Evolutionary conservation across 1,284 basidiomycete genomes (phyloP).

Genomic region (Cutaneotrichosporon spelunceum): DNA sequence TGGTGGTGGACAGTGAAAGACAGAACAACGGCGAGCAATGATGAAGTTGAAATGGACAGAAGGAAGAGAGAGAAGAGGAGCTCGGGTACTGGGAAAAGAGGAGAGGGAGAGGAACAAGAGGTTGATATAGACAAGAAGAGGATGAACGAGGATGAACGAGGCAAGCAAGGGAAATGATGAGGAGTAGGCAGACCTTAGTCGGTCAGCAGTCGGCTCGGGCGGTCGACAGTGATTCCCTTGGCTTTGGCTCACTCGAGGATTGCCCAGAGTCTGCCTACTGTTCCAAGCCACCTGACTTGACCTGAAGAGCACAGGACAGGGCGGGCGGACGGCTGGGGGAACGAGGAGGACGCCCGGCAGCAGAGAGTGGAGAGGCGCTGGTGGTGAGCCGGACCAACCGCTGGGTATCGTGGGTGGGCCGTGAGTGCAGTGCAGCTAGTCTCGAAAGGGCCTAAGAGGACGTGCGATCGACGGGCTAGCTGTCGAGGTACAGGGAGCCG

Average conservation of each 20-base stretch:
- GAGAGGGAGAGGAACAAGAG: constrained; percentile 2
- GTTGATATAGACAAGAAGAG: not conserved
- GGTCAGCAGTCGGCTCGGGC: not conserved
- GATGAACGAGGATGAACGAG: not conserved
- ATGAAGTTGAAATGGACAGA: not conserved
- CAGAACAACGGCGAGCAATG: not conserved
- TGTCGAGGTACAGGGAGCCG: constrained; percentile 15
- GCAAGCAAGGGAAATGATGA: not conserved
- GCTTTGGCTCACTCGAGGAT: not conserved
- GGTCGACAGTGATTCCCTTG: not conserved
- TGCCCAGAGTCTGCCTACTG: not conserved
- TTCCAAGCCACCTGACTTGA: no score
- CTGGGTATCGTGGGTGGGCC: not conserved
- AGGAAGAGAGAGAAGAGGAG: not conserved
- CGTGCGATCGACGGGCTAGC: constrained; percentile 17
- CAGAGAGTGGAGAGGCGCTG: no score
- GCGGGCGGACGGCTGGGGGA: not conserved
- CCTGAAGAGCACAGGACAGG: no score
- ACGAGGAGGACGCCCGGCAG: no score
- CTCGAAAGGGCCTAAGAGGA: not conserved
- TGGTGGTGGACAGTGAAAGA: not conserved
- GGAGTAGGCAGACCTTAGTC: constrained; percentile 1
- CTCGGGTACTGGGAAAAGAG: not conserved
- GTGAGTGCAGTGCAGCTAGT: not conserved
- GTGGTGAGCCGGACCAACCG: no score